Percentiles rank a stretch among this genome's conserved stretches.
These are phyloP conservation scores for Butyriboletus loyo DNA, from an alignment of 768 basidiomycete species.

Conservation along the genomic window DNA sequence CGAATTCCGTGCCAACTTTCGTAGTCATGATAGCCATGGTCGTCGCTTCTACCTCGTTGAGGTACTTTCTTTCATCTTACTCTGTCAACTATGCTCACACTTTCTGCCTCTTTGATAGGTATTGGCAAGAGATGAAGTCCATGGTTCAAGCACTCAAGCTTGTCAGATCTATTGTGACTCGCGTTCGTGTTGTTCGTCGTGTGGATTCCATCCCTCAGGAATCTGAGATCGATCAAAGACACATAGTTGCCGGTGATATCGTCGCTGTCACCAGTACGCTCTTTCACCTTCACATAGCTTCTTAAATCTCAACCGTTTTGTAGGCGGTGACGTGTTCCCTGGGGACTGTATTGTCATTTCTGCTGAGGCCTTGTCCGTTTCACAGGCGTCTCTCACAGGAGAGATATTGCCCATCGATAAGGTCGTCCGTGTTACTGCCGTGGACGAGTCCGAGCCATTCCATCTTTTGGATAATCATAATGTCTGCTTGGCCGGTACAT, in stretches of 20 bases:
- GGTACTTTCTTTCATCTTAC: constrained; percentile 10
- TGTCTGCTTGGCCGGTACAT: constrained; percentile 34
- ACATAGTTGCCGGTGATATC: constrained; percentile 34
- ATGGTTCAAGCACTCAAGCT: constrained; percentile 34
- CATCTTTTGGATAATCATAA: constrained; percentile 33
- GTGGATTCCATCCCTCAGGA: constrained; percentile 20
- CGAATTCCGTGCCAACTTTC: constrained; percentile 32
- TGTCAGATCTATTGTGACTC: constrained; percentile 33
- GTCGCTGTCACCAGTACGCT: constrained; percentile 29
- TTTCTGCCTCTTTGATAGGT: constrained; percentile 7
- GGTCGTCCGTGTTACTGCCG: constrained; percentile 11
- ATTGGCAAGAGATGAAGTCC: constrained; percentile 35
- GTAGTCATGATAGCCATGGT: constrained; percentile 36
- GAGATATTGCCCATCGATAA: constrained; percentile 37
- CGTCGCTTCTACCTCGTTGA: constrained; percentile 32
- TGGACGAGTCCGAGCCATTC: constrained; percentile 19
- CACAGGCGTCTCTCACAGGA: constrained; percentile 37
- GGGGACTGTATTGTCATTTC: constrained; percentile 35
- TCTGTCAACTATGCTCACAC: neutral
- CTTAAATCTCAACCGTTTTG: neutral
- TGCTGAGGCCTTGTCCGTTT: constrained; percentile 32
- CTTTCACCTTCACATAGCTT: neutral
- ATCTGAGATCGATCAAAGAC: constrained; percentile 29
- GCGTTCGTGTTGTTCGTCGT: constrained; percentile 31
- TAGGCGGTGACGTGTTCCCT: constrained; percentile 36